A percentile compares a stretch with the other conserved stretches of the same genome.
phyloP scores from a whole-genome alignment of 805 yeast species.

The Candida hungchunana region DNA sequence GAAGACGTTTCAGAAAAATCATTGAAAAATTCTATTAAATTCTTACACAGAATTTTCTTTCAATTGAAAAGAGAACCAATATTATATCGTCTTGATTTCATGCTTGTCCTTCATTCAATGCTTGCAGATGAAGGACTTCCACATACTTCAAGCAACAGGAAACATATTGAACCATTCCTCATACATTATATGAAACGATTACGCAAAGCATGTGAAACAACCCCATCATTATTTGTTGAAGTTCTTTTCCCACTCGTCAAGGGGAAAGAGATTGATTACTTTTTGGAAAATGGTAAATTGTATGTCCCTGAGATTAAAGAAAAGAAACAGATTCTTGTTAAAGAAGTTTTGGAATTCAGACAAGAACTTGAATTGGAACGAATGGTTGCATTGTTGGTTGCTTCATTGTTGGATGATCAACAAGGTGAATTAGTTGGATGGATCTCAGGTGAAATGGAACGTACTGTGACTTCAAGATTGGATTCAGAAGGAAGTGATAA shows the following conservation, averaged over 20 bases:
- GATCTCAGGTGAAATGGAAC: slow-evolving; percentile 36
- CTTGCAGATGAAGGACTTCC: slow-evolving; percentile 49
- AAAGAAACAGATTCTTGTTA: slow-evolving; percentile 13
- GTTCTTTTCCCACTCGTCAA: slow-evolving; percentile 58
- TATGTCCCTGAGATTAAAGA: slow-evolving; percentile 10
- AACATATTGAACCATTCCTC: slow-evolving; percentile 62
- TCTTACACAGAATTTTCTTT: slow-evolving; percentile 67
- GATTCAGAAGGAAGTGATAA: neutral
- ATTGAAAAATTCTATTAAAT: slow-evolving; percentile 60
- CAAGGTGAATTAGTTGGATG: slow-evolving; percentile 40
- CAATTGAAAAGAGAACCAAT: slow-evolving; percentile 54
- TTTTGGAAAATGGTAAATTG: slow-evolving; percentile 55
- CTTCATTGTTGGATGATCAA: slow-evolving; percentile 43
- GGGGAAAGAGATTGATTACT: slow-evolving; percentile 44
- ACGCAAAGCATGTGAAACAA: slow-evolving; percentile 40
- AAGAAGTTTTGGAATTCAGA: slow-evolving; percentile 27
- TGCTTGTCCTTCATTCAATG: slow-evolving; percentile 51
- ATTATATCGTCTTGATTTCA: slow-evolving; percentile 69
- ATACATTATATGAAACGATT: slow-evolving; percentile 60
- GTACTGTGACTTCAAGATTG: slow-evolving; percentile 27
- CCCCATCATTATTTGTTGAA: slow-evolving; percentile 58
- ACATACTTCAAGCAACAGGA: slow-evolving; percentile 40
- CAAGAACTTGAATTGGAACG: slow-evolving; percentile 37
- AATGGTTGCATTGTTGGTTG: slow-evolving; percentile 46
- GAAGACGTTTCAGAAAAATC: slow-evolving; percentile 57